phyloP scores from a whole-genome alignment of 805 yeast genomes.

The Pichia californica region DNA sequence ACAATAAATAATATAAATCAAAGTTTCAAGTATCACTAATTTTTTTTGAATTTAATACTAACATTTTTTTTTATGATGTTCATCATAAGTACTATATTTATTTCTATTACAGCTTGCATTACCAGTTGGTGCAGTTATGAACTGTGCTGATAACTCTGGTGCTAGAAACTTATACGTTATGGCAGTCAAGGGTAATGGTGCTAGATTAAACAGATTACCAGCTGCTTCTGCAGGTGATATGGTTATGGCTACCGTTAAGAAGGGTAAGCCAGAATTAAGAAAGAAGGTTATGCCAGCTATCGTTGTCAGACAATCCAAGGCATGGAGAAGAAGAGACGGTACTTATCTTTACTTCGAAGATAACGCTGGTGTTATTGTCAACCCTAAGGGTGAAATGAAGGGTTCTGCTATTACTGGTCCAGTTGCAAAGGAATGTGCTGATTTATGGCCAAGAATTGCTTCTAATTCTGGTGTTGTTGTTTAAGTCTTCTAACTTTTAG shows the following conservation, averaged over 20 bases:
- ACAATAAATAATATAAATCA: no score
- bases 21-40: no score
- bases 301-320: constrained; percentile 97
- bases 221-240: constrained; percentile 99
- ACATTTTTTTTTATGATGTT: no score
- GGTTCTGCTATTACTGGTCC: constrained; percentile 99
- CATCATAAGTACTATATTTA: no score
- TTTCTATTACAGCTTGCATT: constrained; percentile 75
- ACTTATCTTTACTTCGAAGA: constrained; percentile 99
- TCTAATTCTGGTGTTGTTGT: constrained; percentile 99
- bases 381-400: constrained; percentile 99
- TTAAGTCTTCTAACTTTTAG: constrained; percentile 39
- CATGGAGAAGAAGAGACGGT: constrained; percentile 99
- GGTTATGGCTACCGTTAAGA: constrained; percentile 99
- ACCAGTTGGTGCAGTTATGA: constrained; percentile 99
- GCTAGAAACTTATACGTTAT: constrained; percentile 98
- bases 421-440: constrained; percentile 99
- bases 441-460: constrained; percentile 99
- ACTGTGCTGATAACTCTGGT: constrained; percentile 99
- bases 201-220: constrained; percentile 99
- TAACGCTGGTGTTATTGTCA: constrained; percentile 99
- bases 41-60: constrained; percentile 1
- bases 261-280: constrained; percentile 99
- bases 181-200: constrained; percentile 99
- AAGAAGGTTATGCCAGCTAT: constrained; percentile 99